phyloP scores from a whole-genome alignment of 208 protist genomes.

The Phytomonas francai region DNA sequence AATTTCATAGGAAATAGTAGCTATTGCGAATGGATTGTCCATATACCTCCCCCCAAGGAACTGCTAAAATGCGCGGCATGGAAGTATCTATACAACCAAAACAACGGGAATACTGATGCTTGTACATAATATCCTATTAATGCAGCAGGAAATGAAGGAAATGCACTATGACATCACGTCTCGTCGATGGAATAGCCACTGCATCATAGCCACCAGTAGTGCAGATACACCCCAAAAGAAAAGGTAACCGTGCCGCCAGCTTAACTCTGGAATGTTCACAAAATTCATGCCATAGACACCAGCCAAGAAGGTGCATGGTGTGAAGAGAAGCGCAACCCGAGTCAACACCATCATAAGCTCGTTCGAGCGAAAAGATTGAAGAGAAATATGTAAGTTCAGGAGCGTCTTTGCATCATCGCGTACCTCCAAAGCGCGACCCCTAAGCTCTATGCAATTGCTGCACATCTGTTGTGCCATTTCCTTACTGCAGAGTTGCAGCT shows the following conservation, averaged over 20 bases:
- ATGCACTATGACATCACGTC: neutral
- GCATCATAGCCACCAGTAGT: constrained; percentile 44
- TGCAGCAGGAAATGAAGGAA: constrained; percentile 9
- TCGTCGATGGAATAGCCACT: constrained; percentile 36
- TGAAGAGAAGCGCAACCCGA: constrained; percentile 79
- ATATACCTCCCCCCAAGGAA: neutral
- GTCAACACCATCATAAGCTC: constrained; percentile 89
- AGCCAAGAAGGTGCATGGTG: constrained; percentile 78
- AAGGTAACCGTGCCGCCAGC: constrained; percentile 58
- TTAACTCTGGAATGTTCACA: constrained; percentile 64
- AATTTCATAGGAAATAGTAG: neutral
- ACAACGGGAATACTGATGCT: neutral
- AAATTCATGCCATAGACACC: constrained; percentile 91
- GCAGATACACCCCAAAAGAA: constrained; percentile 65
- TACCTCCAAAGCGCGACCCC: constrained; percentile 67
- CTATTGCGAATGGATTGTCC: neutral
- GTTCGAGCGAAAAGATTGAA: constrained; percentile 77
- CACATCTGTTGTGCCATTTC: constrained; percentile 74
- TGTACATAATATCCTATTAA: neutral
- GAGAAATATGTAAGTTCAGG: constrained; percentile 71
- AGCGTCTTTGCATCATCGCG: constrained; percentile 79
- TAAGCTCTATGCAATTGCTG: constrained; percentile 57
- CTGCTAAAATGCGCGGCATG: neutral
- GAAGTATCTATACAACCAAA: neutral
- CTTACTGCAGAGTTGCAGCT: constrained; percentile 62